Base-by-base conservation (phyloP, 2,329 filamentous ascomycete species). In the Fusarium siculi region DNA sequence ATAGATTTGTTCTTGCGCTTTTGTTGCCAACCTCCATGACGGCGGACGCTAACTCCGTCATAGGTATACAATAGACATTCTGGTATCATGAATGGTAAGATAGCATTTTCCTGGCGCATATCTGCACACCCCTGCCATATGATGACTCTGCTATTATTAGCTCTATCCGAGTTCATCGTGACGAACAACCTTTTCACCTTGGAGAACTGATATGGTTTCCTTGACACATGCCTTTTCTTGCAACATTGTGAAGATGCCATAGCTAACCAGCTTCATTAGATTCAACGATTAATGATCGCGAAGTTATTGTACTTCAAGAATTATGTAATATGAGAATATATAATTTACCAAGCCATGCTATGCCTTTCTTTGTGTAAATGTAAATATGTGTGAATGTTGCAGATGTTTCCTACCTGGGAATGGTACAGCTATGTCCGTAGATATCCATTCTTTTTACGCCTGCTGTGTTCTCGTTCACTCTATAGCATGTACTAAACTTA, bases 141-240 rank as follows among this genome's bases (percentile, higher is more conserved):
- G 87, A 88, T 88, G 87, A 87, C 67, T 82, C 83, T 42, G 79
- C 80, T 80, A 82, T 82, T 83, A 84, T 65, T 81, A 83, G 84
- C 82, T 84, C 79, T 74, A 68, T 74, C 66, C 84, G 87, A 89
- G 83, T 87, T 86, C 82, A 85, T 83, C 83, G 78, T 89, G 87
- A 88, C 80, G 87, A 89, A 86, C 80, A 79, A 80, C 76, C 79
- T 78, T 81, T 85, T 88, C 87, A 89, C 87, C 87, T 89, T 89
- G 87, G 87, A 89, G 87, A 89, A 89, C 87, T 89, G 87, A 89
- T 80, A 72, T 78, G 74, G 74, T 74, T 70, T 69, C 63, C 50
- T 61, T 59, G 9, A 40, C 23, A 25, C 21, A 10, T 30, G 58
- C n/a, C 67, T 25, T 65, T 65, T 11, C 32, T 70, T 55, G 37